Evolutionary conservation across 192 early-diverging fungal genomes (phyloP).

Genomic region (Dissophora globulifera): DNA sequence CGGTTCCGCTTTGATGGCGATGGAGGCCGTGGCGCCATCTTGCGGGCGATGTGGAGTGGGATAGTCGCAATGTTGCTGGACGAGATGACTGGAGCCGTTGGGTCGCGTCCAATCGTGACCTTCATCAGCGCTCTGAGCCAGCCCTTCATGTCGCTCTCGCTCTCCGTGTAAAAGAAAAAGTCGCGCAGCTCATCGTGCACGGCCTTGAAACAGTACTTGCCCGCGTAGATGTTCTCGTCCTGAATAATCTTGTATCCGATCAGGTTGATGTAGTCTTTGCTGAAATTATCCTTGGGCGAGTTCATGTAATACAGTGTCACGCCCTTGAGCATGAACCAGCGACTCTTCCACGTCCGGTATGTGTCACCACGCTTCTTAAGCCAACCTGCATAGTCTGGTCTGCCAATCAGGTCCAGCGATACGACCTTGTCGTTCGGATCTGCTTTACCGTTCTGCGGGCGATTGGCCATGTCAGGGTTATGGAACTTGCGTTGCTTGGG

Average conservation of each 20-base stretch:
- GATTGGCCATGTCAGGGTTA: slow-evolving; percentile 29
- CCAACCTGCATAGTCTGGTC: slow-evolving; percentile 70
- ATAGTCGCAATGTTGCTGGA: slow-evolving; percentile 69
- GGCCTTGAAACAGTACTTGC: slow-evolving; percentile 73
- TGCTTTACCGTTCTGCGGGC: slow-evolving; percentile 33
- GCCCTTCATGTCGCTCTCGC: slow-evolving; percentile 56
- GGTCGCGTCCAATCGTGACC: slow-evolving; percentile 68
- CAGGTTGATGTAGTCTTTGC: slow-evolving; percentile 69
- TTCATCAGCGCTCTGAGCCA: slow-evolving; percentile 75
- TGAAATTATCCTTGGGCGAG: slow-evolving; percentile 57
- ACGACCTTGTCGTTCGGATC: slow-evolving; percentile 41
- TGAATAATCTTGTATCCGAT: slow-evolving; percentile 68
- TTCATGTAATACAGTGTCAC: slow-evolving; percentile 69
- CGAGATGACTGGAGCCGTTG: slow-evolving; percentile 65
- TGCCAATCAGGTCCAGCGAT: slow-evolving; percentile 42
- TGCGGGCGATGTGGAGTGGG: slow-evolving; percentile 63
- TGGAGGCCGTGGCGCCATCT: slow-evolving; percentile 63
- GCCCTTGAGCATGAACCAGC: slow-evolving; percentile 72
- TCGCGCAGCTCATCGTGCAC: slow-evolving; percentile 65
- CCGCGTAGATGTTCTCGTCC: slow-evolving; percentile 68
- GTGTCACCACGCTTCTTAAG: slow-evolving; percentile 68
- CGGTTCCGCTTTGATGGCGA: slow-evolving; percentile 34
- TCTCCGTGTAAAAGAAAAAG: slow-evolving; percentile 71
- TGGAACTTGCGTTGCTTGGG: slow-evolving; percentile 38
- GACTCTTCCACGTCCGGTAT: slow-evolving; percentile 69